Percentiles rank a stretch among this genome's conserved stretches.
Conservation (phyloP, 2,329 filamentous ascomycete species). For the Diaporthe sp. region DNA sequence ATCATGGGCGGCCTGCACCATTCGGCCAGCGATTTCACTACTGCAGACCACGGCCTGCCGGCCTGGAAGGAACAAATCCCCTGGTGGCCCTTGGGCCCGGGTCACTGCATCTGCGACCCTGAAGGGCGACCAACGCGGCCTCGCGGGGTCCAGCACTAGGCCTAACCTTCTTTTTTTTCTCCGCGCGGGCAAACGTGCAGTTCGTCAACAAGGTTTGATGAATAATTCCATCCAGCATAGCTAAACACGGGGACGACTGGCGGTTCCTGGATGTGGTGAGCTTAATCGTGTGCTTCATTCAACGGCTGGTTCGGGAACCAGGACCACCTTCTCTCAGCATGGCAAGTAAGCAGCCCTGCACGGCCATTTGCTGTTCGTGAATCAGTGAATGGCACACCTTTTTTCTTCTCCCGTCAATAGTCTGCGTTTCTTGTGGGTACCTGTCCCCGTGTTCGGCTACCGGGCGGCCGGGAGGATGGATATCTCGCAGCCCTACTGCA, state of each 20-base stretch:
- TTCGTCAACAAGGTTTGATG: slow-evolving; percentile 30
- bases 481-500: slow-evolving; percentile 34
- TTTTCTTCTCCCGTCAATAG: slow-evolving; percentile 25
- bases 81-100: neutral
- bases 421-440: slow-evolving; percentile 20
- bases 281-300: slow-evolving; percentile 5
- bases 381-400: slow-evolving; percentile 13
- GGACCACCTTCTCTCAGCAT: neutral
- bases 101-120: slow-evolving; percentile 19
- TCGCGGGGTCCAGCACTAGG: slow-evolving; percentile 16
- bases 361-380: neutral
- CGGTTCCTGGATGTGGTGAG: slow-evolving; percentile 11
- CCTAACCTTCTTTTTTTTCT: slow-evolving; percentile 32
- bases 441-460: slow-evolving; percentile 34
- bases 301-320: slow-evolving; percentile 24
- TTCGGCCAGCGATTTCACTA: neutral
- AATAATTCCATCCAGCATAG: neutral
- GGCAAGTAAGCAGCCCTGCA: slow-evolving; percentile 20
- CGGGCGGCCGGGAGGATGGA: slow-evolving; percentile 31
- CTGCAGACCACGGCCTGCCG: neutral
- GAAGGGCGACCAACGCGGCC: slow-evolving; percentile 9
- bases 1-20: slow-evolving; percentile 6
- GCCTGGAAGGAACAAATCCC: neutral
- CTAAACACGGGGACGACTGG: neutral
- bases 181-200: neutral